Evolutionary conservation across 2,329 filamentous ascomycete genomes (phyloP), one percentile per base, ranked within the genome.

Genomic region (Didymella segeticola): DNA sequence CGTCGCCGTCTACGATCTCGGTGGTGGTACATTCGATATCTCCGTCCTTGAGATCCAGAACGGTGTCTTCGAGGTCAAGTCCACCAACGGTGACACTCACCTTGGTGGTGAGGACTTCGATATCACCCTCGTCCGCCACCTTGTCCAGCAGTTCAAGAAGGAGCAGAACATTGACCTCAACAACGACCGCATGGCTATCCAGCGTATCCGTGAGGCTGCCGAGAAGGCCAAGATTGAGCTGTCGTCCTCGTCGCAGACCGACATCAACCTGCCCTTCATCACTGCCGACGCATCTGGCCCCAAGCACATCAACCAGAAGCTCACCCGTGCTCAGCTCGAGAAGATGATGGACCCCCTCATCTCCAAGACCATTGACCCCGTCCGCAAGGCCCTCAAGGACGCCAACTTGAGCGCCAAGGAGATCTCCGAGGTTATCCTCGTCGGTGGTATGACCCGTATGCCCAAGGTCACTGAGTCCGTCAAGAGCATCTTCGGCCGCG

Each of bases 201-300:
- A 97, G 86, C 89, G 93, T 87, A 97, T 98, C 77, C 93, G 93
- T 81, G 93, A 97, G 83, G 93, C 93, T 67, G 92, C 93, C 67
- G 93, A 98, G 86, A 97, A 97, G 88, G 93, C 93, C 75, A 98
- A 98, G 91, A 97, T 97, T 72, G 93, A 97, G 82, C 84, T 98
- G 66, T 98, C 93, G 11, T 97, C 93, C 27, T 93, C 93, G 53
- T 86, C 93, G 66, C 91, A 96, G 79, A 98, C 93, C 66, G 93
- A 97, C 74, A 97, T 98, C 82, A 96, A 96, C 85, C 87, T 98
- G 74, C 93, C 93, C 65, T 98, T 98, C 86, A 97, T 98, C 80
- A 96, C 93, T 76, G 93, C 93, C 71, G 93, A 97, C 75, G 86
- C 93, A 58, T 95, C 90, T 54, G 95, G 93, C 70, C 93, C 93